These are phyloP conservation scores for Colletotrichum orbiculare DNA, from an alignment of 2,329 filamentous ascomycete species.

Conservation along the genomic window DNA sequence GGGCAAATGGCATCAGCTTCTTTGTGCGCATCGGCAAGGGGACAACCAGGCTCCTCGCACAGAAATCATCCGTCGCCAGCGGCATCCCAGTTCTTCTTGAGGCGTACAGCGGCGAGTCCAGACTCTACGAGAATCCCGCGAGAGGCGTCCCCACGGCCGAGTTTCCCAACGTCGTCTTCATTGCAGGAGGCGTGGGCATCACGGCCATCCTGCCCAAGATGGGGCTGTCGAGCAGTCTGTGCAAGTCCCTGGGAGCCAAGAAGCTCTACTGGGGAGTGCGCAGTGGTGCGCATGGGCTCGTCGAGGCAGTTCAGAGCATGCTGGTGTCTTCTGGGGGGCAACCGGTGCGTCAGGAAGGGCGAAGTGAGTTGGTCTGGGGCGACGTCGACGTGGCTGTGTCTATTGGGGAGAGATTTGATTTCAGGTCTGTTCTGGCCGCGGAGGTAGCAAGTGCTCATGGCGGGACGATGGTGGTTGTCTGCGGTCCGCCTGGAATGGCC, in stretches of 20 bases:
- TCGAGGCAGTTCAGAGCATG: constrained; percentile 42
- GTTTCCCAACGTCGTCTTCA: constrained; percentile 42
- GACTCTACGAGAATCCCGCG: constrained; percentile 41
- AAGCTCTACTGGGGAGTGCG: constrained; percentile 46
- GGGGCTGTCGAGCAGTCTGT: constrained; percentile 38
- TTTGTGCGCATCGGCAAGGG: neutral
- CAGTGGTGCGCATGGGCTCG: constrained; percentile 36
- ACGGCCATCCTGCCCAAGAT: constrained; percentile 44
- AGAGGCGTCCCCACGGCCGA: constrained; percentile 36
- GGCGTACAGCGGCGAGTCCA: constrained; percentile 39
- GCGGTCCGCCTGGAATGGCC: constrained; percentile 44
- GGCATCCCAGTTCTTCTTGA: constrained; percentile 38
- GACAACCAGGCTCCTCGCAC: constrained; percentile 38
- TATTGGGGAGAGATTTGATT: constrained; percentile 40
- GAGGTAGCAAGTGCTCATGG: constrained; percentile 38
- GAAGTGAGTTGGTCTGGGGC: constrained; percentile 30
- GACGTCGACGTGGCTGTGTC: constrained; percentile 38
- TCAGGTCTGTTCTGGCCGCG: constrained; percentile 39
- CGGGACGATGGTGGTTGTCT: constrained; percentile 42
- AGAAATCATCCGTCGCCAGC: constrained; percentile 3
- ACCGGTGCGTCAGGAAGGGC: neutral
- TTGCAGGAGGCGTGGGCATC: constrained; percentile 48
- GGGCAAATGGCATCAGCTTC: neutral
- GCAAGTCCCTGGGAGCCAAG: constrained; percentile 39
- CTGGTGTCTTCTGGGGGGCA: constrained; percentile 17